Evolutionary conservation across 352 stramenopile species (phyloP), one percentile per base, ranked within the genome.

Genomic region (Pythium folliculosum): DNA sequence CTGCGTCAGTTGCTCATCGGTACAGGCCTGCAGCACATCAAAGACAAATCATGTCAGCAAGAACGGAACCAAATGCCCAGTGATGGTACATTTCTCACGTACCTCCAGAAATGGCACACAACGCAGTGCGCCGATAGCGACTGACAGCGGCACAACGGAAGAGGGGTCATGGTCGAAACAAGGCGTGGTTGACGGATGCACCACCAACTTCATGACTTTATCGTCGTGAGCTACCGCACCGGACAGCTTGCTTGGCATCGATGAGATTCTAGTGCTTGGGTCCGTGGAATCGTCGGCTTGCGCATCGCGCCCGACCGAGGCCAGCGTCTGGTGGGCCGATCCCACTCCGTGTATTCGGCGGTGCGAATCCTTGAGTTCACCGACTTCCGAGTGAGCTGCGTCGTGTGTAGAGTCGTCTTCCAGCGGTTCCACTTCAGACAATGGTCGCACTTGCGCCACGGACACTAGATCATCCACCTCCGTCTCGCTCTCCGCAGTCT

Each of bases 51-150:
- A 32, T 30, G 51, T 45, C 3, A 55, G 17, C 25, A 6, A 47
- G 8, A 2, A 32, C 44, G 13, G 5, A 14, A 51, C 40, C 23
- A 12, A 49, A 10, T 5, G 10, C 2, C 27, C 13, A 51, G 44
- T 13, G 48, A 51, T 4, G 17, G 44, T 49, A 17, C 19, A 22
- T 27, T 4, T 13, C 25, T 6, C 21, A 48, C 45, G n/a, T 35
- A 64, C 58, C 45, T 56, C 30, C 13, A 64, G 48, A 49, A 54
- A 57, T 22, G 58, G 58, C 3, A 64, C 58, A 30, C 17, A 12
- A n/a, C 51, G 51, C 27, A 58, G 27, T 7, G 51, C 51, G 13
- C 12, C 30, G n/a, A 58, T 22, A 22, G 5, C 25, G 22, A 25
- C 5, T 12, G 25, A 7, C 23, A 55, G 10, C 21, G 22, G 23